Conservation (phyloP, 2,329 filamentous ascomycete genomes). For the Chaetomium strumarium region DNA sequence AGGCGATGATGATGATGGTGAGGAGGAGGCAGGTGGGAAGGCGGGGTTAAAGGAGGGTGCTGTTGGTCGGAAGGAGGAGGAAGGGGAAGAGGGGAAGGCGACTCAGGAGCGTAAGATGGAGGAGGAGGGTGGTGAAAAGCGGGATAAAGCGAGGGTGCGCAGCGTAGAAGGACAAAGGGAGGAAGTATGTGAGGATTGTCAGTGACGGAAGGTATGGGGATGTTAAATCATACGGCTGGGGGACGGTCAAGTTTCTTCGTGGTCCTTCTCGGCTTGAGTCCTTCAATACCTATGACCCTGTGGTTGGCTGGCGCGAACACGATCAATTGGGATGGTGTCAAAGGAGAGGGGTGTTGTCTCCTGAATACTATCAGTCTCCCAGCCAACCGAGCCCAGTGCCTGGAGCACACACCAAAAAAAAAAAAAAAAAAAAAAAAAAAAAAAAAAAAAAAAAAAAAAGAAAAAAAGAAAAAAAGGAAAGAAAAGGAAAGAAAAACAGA, state of each 20-base stretch:
- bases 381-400: too few relatives aligned
- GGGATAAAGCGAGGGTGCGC: neutral
- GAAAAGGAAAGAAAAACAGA: too few relatives aligned
- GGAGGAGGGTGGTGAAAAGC: neutral
- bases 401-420: too few relatives aligned
- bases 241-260: too few relatives aligned
- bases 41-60: neutral
- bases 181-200: conserved; percentile 33
- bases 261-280: too few relatives aligned
- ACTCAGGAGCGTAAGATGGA: neutral
- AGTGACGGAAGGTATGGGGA: conserved; percentile 20
- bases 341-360: too few relatives aligned
- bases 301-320: too few relatives aligned
- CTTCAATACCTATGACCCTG: too few relatives aligned
- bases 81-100: neutral
- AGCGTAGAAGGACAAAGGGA: conserved; percentile 1
- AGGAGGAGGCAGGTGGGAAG: neutral
- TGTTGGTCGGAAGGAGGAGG: conserved; percentile 1
- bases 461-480: too few relatives aligned
- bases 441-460: neutral
- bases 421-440: neutral
- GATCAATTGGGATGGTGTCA: too few relatives aligned
- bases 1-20: neutral
- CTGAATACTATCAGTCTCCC: too few relatives aligned
- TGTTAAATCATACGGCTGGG: too few relatives aligned